These are phyloP conservation scores for Trichosporon sp. DNA, from an alignment of 1,284 basidiomycete species.

Conservation along the genomic window DNA sequence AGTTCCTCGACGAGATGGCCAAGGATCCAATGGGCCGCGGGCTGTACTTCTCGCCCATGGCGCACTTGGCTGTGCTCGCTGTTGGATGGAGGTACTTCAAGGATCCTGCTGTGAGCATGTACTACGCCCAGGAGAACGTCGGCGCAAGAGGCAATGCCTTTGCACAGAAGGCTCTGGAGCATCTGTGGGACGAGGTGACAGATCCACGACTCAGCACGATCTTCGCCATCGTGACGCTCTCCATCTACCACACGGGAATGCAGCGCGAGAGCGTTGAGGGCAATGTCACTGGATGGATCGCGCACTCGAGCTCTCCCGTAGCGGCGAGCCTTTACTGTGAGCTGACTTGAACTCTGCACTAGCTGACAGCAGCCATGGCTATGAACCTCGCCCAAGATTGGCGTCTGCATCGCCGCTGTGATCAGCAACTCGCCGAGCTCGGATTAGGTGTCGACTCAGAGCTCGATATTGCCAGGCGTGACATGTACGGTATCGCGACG, in stretches of 20 bases:
- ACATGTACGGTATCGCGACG: slow-evolving; percentile 16
- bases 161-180: slow-evolving; percentile 12
- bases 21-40: slow-evolving; percentile 13
- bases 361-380: background rate
- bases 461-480: slow-evolving; percentile 22
- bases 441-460: slow-evolving; percentile 14
- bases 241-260: slow-evolving; percentile 18
- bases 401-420: slow-evolving; percentile 22
- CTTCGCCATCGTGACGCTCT: slow-evolving; percentile 13
- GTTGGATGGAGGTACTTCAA: slow-evolving; percentile 23
- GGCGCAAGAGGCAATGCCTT: slow-evolving; percentile 16
- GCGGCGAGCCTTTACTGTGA: slow-evolving; percentile 5
- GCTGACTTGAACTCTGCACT: background rate
- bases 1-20: slow-evolving; percentile 21
- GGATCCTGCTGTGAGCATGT: slow-evolving; percentile 13
- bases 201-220: slow-evolving; percentile 19
- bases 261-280: slow-evolving; percentile 15
- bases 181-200: slow-evolving; percentile 16
- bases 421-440: slow-evolving; percentile 18
- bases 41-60: slow-evolving; percentile 21
- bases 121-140: slow-evolving; percentile 10
- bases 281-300: background rate
- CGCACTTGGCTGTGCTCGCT: slow-evolving; percentile 18
- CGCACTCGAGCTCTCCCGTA: slow-evolving; percentile 1
- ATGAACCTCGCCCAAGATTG: slow-evolving; percentile 2